Base-by-base conservation (phyloP, 2,329 filamentous ascomycete species). In the Paracorniculantispora psalliotae region DNA sequence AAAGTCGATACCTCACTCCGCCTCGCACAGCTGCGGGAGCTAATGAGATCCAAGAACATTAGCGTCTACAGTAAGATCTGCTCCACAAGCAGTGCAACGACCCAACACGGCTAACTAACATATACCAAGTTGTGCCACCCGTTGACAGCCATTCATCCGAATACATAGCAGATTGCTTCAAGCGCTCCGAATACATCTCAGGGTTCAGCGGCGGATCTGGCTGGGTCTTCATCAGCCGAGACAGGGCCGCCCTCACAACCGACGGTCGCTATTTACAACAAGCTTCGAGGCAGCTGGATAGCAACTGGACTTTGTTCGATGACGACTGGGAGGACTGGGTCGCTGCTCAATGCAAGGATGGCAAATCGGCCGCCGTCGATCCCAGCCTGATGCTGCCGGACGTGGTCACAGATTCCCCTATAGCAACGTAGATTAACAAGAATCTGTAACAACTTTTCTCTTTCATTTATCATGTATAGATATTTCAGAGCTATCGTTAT, bases 181-280 rank as follows among this genome's bases (percentile, higher is more conserved):
- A 84, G 61, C 86, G 94, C 65, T 87, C 94, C 79, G 90, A 88
- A 71, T 97, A 88, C 69, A 96, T 99, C 66, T 92, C 87, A 62
- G 93, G 94, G 25, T 99, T 99, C 74, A 91, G 90, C 61, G 94
- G 94, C 57, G 97, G 94, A 8, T 93, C 94, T 44, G 94, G 94
- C 60, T 96, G 91, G 63, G 94, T 92, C 43, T 88, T 97, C 53
- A 82, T 99, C 59, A 94, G 92, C 2, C 82, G 85, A 52, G 87
- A 91, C 54, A 92, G 92, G 73, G 94, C 94, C 17, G 91, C 91
- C 15, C 78, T 99, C 59, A 91, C 93, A 12, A 99, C 94, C 28
- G 94, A 99, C 72, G 94, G 94, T 26, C 87, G 94, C 64, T 99
- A 99, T 75, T 97, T 97, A 81, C 97, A 96, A 76, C 94, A 99